Percentiles rank a stretch among this genome's conserved stretches.
Evolutionary conservation across 2,329 filamentous ascomycete species (phyloP).

Genomic region (Clonostachys rhizophaga): DNA sequence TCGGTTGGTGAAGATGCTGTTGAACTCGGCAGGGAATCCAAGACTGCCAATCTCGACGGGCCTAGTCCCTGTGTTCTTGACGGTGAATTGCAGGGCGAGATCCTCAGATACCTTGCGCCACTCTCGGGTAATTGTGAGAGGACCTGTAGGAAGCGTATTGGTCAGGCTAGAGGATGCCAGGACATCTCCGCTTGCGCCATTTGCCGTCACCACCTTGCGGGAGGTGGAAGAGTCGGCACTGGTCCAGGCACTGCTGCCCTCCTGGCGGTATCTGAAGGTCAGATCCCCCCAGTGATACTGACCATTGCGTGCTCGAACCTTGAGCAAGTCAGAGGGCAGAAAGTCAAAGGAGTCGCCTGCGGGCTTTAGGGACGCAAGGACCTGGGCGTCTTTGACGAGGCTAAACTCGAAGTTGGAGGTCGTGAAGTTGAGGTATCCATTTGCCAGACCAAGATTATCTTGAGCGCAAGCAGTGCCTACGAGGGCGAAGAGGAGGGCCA

Average conservation of each 20-base stretch:
- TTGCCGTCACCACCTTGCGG: constrained; percentile 20
- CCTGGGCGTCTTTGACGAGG: constrained; percentile 37
- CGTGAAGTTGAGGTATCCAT: constrained; percentile 31
- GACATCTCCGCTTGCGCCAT: constrained; percentile 4
- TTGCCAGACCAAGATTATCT: constrained; percentile 29
- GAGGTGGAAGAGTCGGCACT: constrained; percentile 37
- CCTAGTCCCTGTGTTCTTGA: constrained; percentile 34
- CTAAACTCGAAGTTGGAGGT: constrained; percentile 34
- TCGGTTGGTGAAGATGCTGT: constrained; percentile 54
- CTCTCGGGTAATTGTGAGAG: constrained; percentile 41
- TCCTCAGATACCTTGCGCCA: constrained; percentile 45
- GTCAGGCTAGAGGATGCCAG: constrained; percentile 33
- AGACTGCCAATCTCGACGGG: constrained; percentile 49
- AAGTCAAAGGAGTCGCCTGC: constrained; percentile 43
- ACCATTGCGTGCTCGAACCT: constrained; percentile 38
- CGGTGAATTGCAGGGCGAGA: constrained; percentile 43
- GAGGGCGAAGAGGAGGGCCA: no score
- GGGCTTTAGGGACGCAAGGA: constrained; percentile 41
- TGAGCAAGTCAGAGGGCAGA: constrained; percentile 44
- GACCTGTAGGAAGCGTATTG: constrained; percentile 30
- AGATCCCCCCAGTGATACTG: constrained; percentile 57
- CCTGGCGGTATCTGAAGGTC: constrained; percentile 46
- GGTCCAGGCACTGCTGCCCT: constrained; percentile 32
- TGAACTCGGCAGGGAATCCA: constrained; percentile 56
- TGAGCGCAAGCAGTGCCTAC: background rate